A percentile compares a stretch with the other conserved stretches of the same genome.
Conservation (phyloP, 768 basidiomycete genomes). For the Leucosporidium creatinivorum region DNA sequence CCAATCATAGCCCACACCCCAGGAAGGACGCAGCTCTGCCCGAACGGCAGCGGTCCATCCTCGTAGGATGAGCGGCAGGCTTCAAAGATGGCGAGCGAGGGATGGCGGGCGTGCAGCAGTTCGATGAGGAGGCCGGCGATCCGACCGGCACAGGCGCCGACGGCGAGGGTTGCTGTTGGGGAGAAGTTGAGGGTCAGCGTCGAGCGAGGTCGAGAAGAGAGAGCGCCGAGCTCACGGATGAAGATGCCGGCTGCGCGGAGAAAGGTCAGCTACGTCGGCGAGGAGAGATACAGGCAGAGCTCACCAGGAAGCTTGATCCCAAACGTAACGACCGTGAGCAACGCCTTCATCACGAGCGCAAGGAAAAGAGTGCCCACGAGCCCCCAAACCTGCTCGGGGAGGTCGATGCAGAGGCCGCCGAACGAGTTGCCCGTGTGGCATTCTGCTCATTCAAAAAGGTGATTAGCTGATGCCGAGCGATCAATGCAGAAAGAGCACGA, state of each 20-base stretch:
- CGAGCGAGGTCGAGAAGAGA: not conserved
- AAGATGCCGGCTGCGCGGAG: constrained; percentile 83
- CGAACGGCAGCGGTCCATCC: constrained; percentile 41
- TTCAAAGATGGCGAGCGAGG: constrained; percentile 56
- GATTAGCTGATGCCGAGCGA: constrained; percentile 28
- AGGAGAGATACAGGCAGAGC: not conserved
- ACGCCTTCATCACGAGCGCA: constrained; percentile 73
- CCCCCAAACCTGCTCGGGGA: constrained; percentile 50
- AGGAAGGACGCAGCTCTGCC: constrained; percentile 46
- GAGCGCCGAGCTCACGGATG: constrained; percentile 49
- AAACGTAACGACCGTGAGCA: constrained; percentile 67
- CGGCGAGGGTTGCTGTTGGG: constrained; percentile 60
- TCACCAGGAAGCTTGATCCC: constrained; percentile 41
- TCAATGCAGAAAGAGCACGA: not conserved
- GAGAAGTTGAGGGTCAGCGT: not conserved
- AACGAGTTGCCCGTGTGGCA: constrained; percentile 59
- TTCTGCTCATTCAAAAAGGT: constrained; percentile 53
- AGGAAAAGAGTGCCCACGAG: constrained; percentile 61
- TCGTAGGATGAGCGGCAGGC: constrained; percentile 55
- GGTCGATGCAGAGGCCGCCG: constrained; percentile 61
- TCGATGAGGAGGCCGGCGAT: constrained; percentile 76
- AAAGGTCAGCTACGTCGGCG: not conserved
- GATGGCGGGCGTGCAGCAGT: constrained; percentile 60
- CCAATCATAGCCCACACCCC: constrained; percentile 48
- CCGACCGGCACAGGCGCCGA: constrained; percentile 87